Conservation (phyloP, 83 land plant species). For the Larix sibirica region DNA sequence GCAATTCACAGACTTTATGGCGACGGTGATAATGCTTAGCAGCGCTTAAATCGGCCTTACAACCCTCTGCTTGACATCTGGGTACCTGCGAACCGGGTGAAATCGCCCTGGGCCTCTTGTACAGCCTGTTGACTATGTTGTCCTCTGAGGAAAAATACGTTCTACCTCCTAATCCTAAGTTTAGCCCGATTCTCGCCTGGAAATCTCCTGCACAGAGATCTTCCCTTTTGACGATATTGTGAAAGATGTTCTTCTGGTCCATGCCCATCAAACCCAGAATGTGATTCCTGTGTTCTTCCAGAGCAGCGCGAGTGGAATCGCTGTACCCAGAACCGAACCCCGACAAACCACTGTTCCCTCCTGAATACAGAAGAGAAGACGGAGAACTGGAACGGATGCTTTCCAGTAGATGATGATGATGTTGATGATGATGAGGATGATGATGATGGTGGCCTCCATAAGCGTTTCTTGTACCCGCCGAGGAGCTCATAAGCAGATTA, state of each 20-base stretch:
- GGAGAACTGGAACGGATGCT: not conserved
- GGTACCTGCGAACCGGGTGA: slow-evolving; percentile 38
- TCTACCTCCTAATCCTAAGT: slow-evolving; percentile 63
- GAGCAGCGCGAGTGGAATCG: not conserved
- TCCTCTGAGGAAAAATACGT: slow-evolving; percentile 70
- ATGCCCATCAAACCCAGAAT: slow-evolving; percentile 10
- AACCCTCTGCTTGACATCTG: slow-evolving; percentile 36
- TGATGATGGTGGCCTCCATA: not conserved
- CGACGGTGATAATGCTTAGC: slow-evolving; percentile 45
- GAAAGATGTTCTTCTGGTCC: slow-evolving; percentile 9
- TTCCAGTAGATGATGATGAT: slow-evolving; percentile 5
- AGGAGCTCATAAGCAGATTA: too few relatives aligned
- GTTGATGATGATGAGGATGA: too few relatives aligned
- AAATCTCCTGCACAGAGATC: slow-evolving; percentile 23
- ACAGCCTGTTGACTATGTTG: slow-evolving; percentile 50
- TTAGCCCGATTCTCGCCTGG: slow-evolving; percentile 58
- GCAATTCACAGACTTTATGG: slow-evolving; percentile 45
- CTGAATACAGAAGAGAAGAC: not conserved
- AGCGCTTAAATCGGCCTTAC: slow-evolving; percentile 21
- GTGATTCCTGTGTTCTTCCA: slow-evolving; percentile 11
- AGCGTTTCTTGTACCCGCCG: not conserved
- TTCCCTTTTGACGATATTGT: slow-evolving; percentile 14
- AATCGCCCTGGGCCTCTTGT: slow-evolving; percentile 48
- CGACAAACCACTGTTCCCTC: not conserved
- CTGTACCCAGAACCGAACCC: not conserved